Evolutionary conservation across 2,329 filamentous ascomycete species (phyloP).

Genomic region (Fusarium globosum): DNA sequence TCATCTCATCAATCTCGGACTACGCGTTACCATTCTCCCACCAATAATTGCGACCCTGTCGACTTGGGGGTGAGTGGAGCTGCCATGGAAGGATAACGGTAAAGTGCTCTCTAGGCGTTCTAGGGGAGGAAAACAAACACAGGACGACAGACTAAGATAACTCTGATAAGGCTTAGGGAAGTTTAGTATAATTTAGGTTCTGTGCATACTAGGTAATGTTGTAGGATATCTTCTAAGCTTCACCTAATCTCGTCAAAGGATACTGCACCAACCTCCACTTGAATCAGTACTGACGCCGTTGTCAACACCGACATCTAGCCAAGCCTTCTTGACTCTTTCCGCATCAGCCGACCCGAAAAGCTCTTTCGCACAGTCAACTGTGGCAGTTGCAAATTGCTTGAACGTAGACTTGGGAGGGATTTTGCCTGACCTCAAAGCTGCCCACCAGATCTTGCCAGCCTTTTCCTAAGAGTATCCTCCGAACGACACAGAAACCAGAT

Average conservation of each 20-base stretch:
- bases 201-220: background rate
- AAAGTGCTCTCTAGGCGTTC: background rate
- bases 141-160: no score
- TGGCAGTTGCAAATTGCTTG: constrained; percentile 61
- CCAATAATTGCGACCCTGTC: background rate
- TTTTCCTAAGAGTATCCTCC: constrained; percentile 66
- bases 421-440: constrained; percentile 57
- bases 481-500: constrained; percentile 58
- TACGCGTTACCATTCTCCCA: background rate
- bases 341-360: constrained; percentile 56
- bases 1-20: background rate
- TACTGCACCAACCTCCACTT: constrained; percentile 19
- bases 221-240: background rate
- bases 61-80: background rate
- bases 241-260: constrained; percentile 17
- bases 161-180: background rate
- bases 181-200: background rate
- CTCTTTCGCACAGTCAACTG: constrained; percentile 58
- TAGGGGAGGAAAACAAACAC: background rate
- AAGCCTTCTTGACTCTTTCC: constrained; percentile 58
- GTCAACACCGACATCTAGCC: constrained; percentile 60
- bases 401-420: constrained; percentile 57
- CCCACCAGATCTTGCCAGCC: constrained; percentile 65
- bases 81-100: background rate
- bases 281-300: constrained; percentile 32